Percentiles rank a stretch among this genome's conserved stretches.
These are phyloP conservation scores for Aureobasidium zeae DNA, from an alignment of 2,329 filamentous ascomycete genomes.

Conservation along the genomic window DNA sequence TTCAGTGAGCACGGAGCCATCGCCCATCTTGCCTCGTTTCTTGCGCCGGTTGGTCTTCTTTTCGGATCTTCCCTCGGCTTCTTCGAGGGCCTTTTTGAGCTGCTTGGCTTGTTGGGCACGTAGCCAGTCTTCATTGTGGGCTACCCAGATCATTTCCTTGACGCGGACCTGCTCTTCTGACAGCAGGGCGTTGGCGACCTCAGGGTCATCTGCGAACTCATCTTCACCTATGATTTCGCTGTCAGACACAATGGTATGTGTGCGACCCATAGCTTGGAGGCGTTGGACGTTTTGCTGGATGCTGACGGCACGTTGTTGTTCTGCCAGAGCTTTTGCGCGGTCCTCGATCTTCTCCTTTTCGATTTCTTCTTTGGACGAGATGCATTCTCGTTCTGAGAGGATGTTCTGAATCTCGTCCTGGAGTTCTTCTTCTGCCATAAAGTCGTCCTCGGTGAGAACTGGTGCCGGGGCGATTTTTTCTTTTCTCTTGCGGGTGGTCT, in stretches of 20 bases:
- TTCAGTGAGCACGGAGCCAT: conserved; percentile 32
- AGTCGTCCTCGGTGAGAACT: conserved; percentile 35
- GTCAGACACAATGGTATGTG: conserved; percentile 21
- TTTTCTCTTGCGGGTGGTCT: conserved; percentile 15
- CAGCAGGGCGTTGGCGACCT: conserved; percentile 73
- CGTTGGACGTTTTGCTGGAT: conserved; percentile 42
- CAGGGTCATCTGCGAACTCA: conserved; percentile 82
- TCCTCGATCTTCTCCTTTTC: conserved; percentile 24
- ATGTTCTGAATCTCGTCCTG: conserved; percentile 36
- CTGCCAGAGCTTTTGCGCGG: conserved; percentile 23
- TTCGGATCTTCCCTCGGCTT: conserved; percentile 36
- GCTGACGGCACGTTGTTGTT: conserved; percentile 23
- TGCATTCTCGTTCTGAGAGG: conserved; percentile 24
- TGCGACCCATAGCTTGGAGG: conserved; percentile 40
- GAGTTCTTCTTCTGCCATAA: conserved; percentile 39
- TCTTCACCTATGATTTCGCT: conserved; percentile 59
- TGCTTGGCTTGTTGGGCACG: conserved; percentile 77
- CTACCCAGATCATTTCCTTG: conserved; percentile 90
- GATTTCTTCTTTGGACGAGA: conserved; percentile 25
- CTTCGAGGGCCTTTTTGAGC: conserved; percentile 59
- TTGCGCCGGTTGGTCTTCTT: conserved; percentile 35
- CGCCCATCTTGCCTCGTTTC: conserved; percentile 33
- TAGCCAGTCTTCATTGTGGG: conserved; percentile 89
- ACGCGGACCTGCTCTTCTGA: conserved; percentile 63
- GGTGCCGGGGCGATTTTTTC: conserved; percentile 23